Conservation (phyloP, 2,329 filamentous ascomycete genomes). For the Talaromyces sp. region DNA sequence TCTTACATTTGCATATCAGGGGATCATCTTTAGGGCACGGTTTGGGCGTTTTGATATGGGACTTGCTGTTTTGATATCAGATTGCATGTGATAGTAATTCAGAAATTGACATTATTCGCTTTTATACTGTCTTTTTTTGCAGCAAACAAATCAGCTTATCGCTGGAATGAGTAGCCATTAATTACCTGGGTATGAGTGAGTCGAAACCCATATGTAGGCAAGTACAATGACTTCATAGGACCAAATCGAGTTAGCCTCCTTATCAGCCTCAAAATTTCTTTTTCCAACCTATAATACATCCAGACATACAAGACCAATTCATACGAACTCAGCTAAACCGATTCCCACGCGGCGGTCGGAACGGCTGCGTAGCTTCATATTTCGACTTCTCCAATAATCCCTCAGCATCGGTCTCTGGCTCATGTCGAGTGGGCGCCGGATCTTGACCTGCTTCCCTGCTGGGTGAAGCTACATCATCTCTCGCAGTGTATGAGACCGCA, state of each 20-base stretch:
- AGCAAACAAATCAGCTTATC: not conserved
- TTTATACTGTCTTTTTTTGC: not conserved
- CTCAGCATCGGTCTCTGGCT: slow-evolving; percentile 68
- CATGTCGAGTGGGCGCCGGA: slow-evolving; percentile 82
- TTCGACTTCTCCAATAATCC: slow-evolving; percentile 76
- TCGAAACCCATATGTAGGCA: not conserved
- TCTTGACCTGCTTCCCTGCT: slow-evolving; percentile 72
- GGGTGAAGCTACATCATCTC: slow-evolving; percentile 60
- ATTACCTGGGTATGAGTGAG: too few species aligned
- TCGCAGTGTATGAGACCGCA: slow-evolving; percentile 29
- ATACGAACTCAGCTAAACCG: slow-evolving; percentile 62
- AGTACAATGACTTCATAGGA: not conserved
- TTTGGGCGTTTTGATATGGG: not conserved
- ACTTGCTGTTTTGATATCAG: not conserved
- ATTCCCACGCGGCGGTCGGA: slow-evolving; percentile 77
- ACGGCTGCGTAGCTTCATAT: slow-evolving; percentile 79
- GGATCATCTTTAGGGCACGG: not conserved
- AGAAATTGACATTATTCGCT: not conserved
- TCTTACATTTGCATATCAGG: not conserved
- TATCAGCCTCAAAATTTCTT: not conserved
- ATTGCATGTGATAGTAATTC: not conserved
- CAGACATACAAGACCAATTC: not conserved
- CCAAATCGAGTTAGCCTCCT: not conserved
- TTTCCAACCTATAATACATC: slow-evolving; percentile 7
- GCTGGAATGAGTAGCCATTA: not conserved